Evolutionary conservation across 805 yeast species (phyloP), one percentile per base, ranked within the genome.

Genomic region (Nakazawaea peltata): DNA sequence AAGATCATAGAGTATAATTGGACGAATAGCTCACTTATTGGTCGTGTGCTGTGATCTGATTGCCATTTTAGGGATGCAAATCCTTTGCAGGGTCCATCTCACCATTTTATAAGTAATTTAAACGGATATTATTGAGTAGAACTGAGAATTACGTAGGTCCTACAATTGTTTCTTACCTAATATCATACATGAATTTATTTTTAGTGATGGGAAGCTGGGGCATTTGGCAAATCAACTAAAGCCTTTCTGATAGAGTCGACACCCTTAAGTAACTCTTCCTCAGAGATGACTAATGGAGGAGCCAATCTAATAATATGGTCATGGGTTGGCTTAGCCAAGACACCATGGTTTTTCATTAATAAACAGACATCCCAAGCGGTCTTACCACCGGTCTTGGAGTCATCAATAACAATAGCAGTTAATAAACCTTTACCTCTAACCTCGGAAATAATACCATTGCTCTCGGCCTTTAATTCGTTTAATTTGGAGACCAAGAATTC

Each of bases 361-460:
- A 90, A 57, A 64, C 97, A 90, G 46, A 90, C 68, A 55, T 90
- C 97, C 97, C 97, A 90, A 3, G 97, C 97, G 19, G 92, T 69
- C 58, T 88, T 77, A 41, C 95, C 96, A 52, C 78, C 77, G 41
- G 95, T 76, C 62, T 80, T 82, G 29, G 76, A 44, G 36, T 81
- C 75, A 61, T 90, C 96, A 53, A 88, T 83, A 36, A 90, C 97
- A 56, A 90, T 78, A 32, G 97, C 97, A 44, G 83, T 74, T 44
- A 90, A 67, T 51, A 90, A 70, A 42, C 97, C 97, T 53, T 72
- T 72, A 38, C 96, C 96, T 60, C 92, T 69, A 39, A 70, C 88
- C 52, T 73, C 79, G 36, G 70, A 60, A 36, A 74, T 74, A 39
- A 70, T 54, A 19, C 78, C 78, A 41, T 61, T 50, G 53, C 51